These are phyloP conservation scores for Metschnikowia similis DNA, from an alignment of 805 yeast species.

Conservation along the genomic window DNA sequence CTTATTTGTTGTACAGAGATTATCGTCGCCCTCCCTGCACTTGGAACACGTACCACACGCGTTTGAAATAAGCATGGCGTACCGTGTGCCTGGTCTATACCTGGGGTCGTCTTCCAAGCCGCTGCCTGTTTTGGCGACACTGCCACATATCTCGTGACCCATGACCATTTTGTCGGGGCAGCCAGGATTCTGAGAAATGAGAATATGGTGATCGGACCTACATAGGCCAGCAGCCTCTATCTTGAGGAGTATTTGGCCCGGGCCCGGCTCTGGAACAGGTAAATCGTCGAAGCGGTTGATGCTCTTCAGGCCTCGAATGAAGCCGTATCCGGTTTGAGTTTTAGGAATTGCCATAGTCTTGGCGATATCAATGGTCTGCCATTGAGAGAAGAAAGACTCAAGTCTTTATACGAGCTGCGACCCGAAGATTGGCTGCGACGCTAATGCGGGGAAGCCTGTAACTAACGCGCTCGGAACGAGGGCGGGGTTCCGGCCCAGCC, in stretches of 20 bases:
- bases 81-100: slow-evolving; percentile 30
- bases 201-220: slow-evolving; percentile 39
- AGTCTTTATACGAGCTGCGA: neutral
- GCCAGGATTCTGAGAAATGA: slow-evolving; percentile 15
- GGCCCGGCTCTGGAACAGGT: slow-evolving; percentile 30
- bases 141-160: slow-evolving; percentile 46
- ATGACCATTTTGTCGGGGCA: slow-evolving; percentile 32
- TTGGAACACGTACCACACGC: slow-evolving; percentile 33
- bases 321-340: slow-evolving; percentile 33
- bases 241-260: slow-evolving; percentile 30
- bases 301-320: slow-evolving; percentile 21
- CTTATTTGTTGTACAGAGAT: slow-evolving; percentile 20
- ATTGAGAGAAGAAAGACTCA: neutral
- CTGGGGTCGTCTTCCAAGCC: slow-evolving; percentile 19
- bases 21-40: slow-evolving; percentile 36
- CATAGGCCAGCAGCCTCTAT: slow-evolving; percentile 45
- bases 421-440: neutral
- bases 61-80: slow-evolving; percentile 24
- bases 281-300: slow-evolving; percentile 25
- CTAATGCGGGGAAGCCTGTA: neutral
- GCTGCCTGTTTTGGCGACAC: slow-evolving; percentile 28
- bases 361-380: neutral
- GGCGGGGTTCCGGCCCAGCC: neutral
- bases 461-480: neutral
- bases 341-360: slow-evolving; percentile 20